A percentile compares a stretch with the other conserved stretches of the same genome.
Conservation (phyloP, 75 land plant genomes). For the Sequoia sempervirens region DNA sequence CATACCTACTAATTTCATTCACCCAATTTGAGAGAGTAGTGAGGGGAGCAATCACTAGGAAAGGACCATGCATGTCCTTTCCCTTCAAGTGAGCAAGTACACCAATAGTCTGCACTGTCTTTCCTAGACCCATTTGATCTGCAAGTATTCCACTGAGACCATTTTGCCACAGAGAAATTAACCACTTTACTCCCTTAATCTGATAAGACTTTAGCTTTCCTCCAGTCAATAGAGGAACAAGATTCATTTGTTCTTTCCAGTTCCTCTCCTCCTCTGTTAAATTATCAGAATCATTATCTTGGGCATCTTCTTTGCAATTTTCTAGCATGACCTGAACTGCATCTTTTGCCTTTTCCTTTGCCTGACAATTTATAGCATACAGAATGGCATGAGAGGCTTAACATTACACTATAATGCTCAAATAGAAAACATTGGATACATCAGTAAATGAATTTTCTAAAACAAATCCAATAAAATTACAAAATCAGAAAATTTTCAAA, state of each 20-base stretch:
- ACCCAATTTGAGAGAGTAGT: conserved; percentile 93
- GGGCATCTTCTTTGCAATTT: conserved; percentile 37
- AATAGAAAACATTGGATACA: neutral
- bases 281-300: conserved; percentile 31
- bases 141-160: conserved; percentile 96
- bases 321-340: conserved; percentile 71
- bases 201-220: conserved; percentile 89
- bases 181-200: conserved; percentile 93
- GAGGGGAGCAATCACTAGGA: conserved; percentile 79
- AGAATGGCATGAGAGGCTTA: neutral
- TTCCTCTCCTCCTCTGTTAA: conserved; percentile 72
- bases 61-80: conserved; percentile 83
- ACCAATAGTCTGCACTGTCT: conserved; percentile 93
- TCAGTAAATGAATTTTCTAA: neutral
- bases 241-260: conserved; percentile 76
- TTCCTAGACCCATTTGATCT: conserved; percentile 99
- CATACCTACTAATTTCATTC: conserved; percentile 48
- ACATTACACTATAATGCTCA: neutral
- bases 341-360: conserved; percentile 57
- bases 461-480: no score
- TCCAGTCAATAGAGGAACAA: conserved; percentile 82
- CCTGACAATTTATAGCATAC: conserved; percentile 8
- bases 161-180: conserved; percentile 95
- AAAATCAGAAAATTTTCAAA: neutral
- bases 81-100: conserved; percentile 91